Evolutionary conservation across 495 filamentous ascomycete species (phyloP), one percentile per base, ranked within the genome.

Genomic region (Tuber aestivum): DNA sequence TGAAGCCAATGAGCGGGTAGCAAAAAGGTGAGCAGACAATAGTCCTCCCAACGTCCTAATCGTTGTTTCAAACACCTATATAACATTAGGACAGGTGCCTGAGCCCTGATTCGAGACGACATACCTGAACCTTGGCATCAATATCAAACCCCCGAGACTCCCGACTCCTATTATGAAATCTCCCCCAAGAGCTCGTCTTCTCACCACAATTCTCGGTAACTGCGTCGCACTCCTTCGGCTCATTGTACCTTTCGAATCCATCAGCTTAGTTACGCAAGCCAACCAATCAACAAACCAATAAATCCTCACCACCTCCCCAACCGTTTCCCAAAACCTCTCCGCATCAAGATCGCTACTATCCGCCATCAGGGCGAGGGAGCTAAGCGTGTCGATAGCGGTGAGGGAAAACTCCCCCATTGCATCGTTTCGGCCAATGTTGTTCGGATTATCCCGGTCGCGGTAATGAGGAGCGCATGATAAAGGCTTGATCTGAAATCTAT

Each of bases 341-440:
- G 78, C 77, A 42, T 83, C 81, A 42, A 76, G 76, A 37, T 68
- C 71, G 21, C 42, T 83, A 76, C 84, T 87, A 38, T 94, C 97
- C 1, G 95, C 93, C 48, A 99, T 85, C 74, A 99, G 95, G 16
- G 94, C 96, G 44, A 99, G 88, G 2, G 94, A 95, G 23, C 94
- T 97, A 42, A 99, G 87, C 78, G 93, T 97, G 85, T 99, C 95
- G 80, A 98, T 92, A 45, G 97, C 86, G 10, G 96, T 98, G 74
- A 99, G 87, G 72, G 95, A 97, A 83, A 98, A 99, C 83, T 98
- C 97, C 20, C 95, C 95, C 72, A 99, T 87, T 44, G 95, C 94
- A 85, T 99, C 95, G 84, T 98, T 98, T 69, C 97, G 87, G 83
- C 94, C 95, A 77, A 96, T 89, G 79, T 95, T 91, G 68, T 89